Evolutionary conservation across 257 asterid species (phyloP), one percentile per base, ranked within the genome.

Genomic region (Penstemon davidsonii): DNA sequence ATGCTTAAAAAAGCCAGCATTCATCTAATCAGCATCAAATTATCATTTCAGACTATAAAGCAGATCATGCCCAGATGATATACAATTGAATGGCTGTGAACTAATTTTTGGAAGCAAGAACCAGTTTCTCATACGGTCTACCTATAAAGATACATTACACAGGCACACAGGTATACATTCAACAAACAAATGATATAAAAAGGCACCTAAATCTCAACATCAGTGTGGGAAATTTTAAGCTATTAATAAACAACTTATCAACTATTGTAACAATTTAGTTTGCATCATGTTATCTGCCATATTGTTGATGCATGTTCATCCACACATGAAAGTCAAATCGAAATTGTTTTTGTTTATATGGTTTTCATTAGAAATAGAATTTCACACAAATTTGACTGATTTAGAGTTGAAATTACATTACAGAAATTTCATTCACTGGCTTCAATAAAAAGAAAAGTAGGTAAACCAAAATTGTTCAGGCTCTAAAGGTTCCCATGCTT

Each of bases 1-100:
- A 15, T 66, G 18, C 41, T 63, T 52, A n/a, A 50, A 44, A 44
- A 25, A 56, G 71, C 57, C 40, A 19, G 36, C 50, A 37, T 8
- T 51, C 25, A 59, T 41, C 59, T n/a, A 7, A 41, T 46, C n/a
- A 74, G 47, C 18, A 33, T 43, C 46, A 68, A 38, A 10, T 5
- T 41, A 49, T 49, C 54, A 3, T 49, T 8, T 10, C n/a, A 5
- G 18, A 10, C 54, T 5, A 3, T 11, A 4, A 10, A 49, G n/a
- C 54, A 49, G 18, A 4, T 12, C 54, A 49, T 12, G 18, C n/a
- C 54, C 54, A 49, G n/a, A 13, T 10, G 54, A 9, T 1, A 49
- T 49, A 49, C 54, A 49, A 10, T 9, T 49, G 5, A 10, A 0
- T 49, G 7, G 54, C n/a, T 9, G 18, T 49, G 15, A 15, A 25